A percentile compares a stretch with the other conserved stretches of the same genome.
Conservation (phyloP, 2,329 filamentous ascomycete species). For the Pestalotiopsis sp. region DNA sequence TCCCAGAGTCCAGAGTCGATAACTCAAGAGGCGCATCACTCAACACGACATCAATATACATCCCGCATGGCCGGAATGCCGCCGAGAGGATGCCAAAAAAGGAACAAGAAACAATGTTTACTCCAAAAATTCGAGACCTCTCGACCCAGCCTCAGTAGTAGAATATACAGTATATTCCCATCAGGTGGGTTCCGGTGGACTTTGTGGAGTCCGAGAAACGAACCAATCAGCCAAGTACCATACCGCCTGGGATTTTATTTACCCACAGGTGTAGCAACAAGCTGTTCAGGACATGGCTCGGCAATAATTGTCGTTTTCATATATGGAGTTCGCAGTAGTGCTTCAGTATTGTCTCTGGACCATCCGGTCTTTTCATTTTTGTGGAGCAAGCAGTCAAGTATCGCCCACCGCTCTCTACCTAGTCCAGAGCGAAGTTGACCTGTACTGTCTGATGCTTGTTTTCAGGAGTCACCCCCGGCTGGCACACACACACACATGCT, state of each 20-base stretch:
- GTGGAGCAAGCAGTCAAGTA: constrained; percentile 21
- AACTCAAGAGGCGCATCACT: too few species aligned
- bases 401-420: background rate
- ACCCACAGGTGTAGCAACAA: background rate
- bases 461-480: constrained; percentile 39
- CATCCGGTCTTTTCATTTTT: constrained; percentile 8
- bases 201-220: background rate
- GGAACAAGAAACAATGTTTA: background rate
- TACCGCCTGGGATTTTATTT: background rate
- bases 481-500: constrained; percentile 39
- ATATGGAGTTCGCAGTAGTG: background rate
- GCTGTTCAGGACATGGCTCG: background rate
- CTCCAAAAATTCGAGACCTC: background rate
- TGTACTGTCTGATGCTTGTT: constrained; percentile 50
- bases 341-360: constrained; percentile 5
- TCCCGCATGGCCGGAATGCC: background rate
- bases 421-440: constrained; percentile 24
- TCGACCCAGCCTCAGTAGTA: background rate
- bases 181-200: background rate
- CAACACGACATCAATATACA: background rate
- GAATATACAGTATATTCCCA: background rate
- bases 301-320: constrained; percentile 8
- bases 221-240: background rate
- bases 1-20: too few species aligned
- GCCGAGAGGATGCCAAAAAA: background rate